These are phyloP conservation scores for Solanum etuberosum DNA, from an alignment of 257 asterid species.

Conservation along the genomic window DNA sequence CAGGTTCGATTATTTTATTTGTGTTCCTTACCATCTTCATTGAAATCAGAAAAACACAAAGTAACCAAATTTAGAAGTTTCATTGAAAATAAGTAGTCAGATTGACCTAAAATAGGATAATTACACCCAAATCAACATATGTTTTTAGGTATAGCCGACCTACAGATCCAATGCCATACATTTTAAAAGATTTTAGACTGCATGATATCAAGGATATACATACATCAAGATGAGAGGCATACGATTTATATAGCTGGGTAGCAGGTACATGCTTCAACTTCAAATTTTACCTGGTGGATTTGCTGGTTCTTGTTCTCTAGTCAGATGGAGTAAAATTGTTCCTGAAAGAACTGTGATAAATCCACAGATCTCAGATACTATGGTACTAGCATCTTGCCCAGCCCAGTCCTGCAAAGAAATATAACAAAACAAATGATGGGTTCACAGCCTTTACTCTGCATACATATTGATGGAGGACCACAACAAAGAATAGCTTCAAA, in stretches of 20 bases:
- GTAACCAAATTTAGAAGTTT: not conserved
- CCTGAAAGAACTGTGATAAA: conserved; percentile 63
- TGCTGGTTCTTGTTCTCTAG: conserved; percentile 60
- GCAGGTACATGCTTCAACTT: not conserved
- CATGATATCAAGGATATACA: not conserved
- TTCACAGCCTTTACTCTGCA: not conserved
- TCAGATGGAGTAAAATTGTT: conserved; percentile 61
- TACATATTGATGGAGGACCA: not conserved
- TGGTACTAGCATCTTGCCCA: conserved; percentile 57
- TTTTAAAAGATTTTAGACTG: not conserved
- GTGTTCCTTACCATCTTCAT: not conserved
- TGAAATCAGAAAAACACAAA: not conserved
- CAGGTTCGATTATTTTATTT: not conserved
- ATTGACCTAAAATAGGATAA: not conserved
- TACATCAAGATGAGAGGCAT: not conserved
- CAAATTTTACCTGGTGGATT: conserved; percentile 30
- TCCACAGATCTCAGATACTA: conserved; percentile 59
- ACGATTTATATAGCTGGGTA: not conserved
- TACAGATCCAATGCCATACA: not conserved
- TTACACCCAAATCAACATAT: not conserved
- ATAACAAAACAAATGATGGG: not conserved
- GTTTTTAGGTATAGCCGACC: not conserved
- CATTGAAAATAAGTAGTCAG: not conserved
- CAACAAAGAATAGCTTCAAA: not conserved
- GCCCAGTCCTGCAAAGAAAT: conserved; percentile 59